Evolutionary conservation across 2,329 filamentous ascomycete species (phyloP), one percentile per base, ranked within the genome.

Genomic region (Exophiala alcalophila): DNA sequence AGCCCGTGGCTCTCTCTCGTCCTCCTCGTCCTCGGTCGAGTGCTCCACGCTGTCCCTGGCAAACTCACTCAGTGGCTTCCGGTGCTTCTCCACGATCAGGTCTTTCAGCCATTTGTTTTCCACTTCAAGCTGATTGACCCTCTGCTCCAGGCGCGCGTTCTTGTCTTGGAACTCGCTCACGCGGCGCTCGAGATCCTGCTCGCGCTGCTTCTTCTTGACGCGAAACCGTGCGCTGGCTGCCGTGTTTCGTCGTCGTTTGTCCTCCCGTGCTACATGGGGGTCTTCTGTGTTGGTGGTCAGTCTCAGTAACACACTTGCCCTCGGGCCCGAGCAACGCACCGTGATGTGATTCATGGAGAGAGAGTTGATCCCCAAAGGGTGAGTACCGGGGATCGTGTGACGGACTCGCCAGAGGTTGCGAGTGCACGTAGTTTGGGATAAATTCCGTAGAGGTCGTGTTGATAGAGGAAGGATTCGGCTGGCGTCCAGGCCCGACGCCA

Each of bases 131-230:
- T 88, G 82, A 44, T 78, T 76, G 38, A 92, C 83, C 44, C 80
- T 80, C 58, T 75, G 75, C 67, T 94, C 86, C 4, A 94, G 75
- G n/a, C 73, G 71, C 12, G 78, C 72, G 38, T 90, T 84, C 68
- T 88, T 89, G 31, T 91, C 85, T 19, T 79, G 79, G 68, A 91
- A 85, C 55, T 92, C 88, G 65, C 89, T 88, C 58, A 87, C 83
- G 3, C 80, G 83, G 59, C 80, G 81, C 65, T 91, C 86, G 37
- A 98, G 78, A 8, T 86, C 84, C 65, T 90, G 84, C 71, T 94
- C 88, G 36, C 88, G 83, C 69, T 92, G 86, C 79, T 94, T 94
- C 82, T 94, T 94, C 80, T 94, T 94, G 62, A 92, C 80, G 46
- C 88, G 84, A 75, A 94, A 94, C 34, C 88, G 84, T 12, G 88